phyloP scores from a whole-genome alignment of 306 rosid genomes.

The Vigna mungo region DNA sequence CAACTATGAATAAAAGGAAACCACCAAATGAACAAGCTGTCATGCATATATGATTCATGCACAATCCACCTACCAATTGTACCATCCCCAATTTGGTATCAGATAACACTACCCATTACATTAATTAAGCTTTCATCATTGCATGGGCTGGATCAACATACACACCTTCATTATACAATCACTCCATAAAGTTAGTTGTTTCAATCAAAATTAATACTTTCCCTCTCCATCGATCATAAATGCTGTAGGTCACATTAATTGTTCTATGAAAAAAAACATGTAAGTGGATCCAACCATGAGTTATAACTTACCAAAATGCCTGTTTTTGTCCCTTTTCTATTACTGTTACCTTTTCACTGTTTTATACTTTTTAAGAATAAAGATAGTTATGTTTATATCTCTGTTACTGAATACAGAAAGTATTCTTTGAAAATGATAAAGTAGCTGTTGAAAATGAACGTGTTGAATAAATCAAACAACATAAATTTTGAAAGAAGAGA shows the following conservation, averaged over 20 bases:
- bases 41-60: conserved; percentile 42
- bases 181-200: conserved; percentile 17
- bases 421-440: neutral
- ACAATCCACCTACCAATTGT: conserved; percentile 48
- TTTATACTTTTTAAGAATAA: too few species aligned
- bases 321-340: too few species aligned
- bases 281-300: too few species aligned
- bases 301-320: too few species aligned
- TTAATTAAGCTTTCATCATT: conserved; percentile 41
- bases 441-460: neutral
- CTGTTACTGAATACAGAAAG: too few species aligned
- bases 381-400: too few species aligned
- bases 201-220: conserved; percentile 31
- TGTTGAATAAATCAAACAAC: neutral
- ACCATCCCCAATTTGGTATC: conserved; percentile 36
- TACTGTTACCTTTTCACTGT: too few species aligned
- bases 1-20: conserved; percentile 41
- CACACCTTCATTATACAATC: conserved; percentile 38
- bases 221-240: neutral
- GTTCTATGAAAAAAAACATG: too few species aligned
- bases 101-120: conserved; percentile 49
- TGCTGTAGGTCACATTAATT: too few species aligned
- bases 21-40: conserved; percentile 49
- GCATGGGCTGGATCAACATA: conserved; percentile 40
- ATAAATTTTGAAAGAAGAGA: neutral